phyloP scores from a whole-genome alignment of 306 rosid genomes.

The Morella rubra region DNA sequence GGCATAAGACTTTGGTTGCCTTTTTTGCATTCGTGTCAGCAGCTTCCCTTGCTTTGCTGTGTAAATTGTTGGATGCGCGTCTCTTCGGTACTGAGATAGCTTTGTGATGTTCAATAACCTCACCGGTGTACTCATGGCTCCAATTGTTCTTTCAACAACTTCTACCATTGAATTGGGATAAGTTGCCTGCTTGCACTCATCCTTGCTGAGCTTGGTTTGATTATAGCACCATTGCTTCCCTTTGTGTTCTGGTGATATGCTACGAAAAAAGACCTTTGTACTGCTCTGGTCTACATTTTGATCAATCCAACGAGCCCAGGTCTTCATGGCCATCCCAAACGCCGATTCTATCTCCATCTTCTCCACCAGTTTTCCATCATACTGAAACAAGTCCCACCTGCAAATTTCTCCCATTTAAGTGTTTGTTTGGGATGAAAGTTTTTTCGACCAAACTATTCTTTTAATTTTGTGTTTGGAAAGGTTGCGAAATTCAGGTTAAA shows the following conservation, averaged over 20 bases:
- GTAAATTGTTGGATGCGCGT: constrained; percentile 36
- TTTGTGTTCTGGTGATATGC: constrained; percentile 53
- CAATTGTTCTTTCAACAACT: constrained; percentile 32
- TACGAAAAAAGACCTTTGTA: constrained; percentile 37
- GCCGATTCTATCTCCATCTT: constrained; percentile 32
- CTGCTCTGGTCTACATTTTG: constrained; percentile 31
- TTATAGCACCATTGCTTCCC: constrained; percentile 46
- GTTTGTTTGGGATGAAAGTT: too few species aligned
- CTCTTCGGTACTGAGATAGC: constrained; percentile 32
- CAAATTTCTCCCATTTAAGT: neutral
- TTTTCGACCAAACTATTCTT: too few species aligned
- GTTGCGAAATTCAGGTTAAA: too few species aligned
- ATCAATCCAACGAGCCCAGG: constrained; percentile 44
- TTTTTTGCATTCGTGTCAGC: constrained; percentile 4
- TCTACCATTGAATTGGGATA: constrained; percentile 15
- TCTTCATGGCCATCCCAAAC: constrained; percentile 37
- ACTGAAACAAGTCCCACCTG: constrained; percentile 38
- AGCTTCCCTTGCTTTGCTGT: constrained; percentile 21
- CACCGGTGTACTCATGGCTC: constrained; percentile 31
- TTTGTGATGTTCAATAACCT: constrained; percentile 45
- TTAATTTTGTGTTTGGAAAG: too few species aligned
- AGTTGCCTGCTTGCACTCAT: constrained; percentile 19
- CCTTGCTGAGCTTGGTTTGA: constrained; percentile 22
- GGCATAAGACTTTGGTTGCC: constrained; percentile 8
- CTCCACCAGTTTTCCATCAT: constrained; percentile 25